A percentile compares a stretch with the other conserved stretches of the same genome.
Conservation (phyloP, 371 early-diverging fungal genomes). For the Mortierella sp. region DNA sequence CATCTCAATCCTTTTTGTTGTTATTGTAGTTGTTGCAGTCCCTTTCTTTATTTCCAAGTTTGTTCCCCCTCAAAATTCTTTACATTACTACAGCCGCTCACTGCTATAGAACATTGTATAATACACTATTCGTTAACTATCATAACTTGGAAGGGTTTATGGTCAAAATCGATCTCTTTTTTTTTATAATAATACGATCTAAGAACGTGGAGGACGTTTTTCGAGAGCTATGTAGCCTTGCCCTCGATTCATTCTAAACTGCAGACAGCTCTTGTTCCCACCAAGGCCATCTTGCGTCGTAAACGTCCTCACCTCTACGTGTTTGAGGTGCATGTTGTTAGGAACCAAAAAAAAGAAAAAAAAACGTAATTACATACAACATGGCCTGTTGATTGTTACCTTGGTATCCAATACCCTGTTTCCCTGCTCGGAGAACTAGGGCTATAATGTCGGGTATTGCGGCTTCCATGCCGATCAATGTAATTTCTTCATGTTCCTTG, state of each 20-base stretch:
- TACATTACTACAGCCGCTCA: background rate
- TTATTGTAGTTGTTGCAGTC: background rate
- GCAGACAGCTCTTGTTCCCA: constrained; percentile 56
- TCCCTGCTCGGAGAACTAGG: constrained; percentile 47
- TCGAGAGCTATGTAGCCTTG: constrained; percentile 44
- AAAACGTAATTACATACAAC: background rate
- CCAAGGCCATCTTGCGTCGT: constrained; percentile 54
- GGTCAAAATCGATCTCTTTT: background rate
- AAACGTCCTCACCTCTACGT: constrained; percentile 48
- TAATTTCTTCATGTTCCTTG: constrained; percentile 51
- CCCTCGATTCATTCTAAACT: constrained; percentile 45
- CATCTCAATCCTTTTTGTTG: background rate
- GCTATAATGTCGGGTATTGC: constrained; percentile 52
- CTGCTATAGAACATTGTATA: background rate
- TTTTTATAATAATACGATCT: background rate
- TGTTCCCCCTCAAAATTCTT: background rate
- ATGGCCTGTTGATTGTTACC: constrained; percentile 15
- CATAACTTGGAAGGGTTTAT: background rate
- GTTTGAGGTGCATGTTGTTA: background rate
- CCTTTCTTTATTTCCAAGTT: background rate
- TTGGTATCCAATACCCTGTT: constrained; percentile 49
- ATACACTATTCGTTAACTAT: constrained; percentile 1
- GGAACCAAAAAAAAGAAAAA: background rate
- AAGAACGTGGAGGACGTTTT: constrained; percentile 40
- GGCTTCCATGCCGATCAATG: constrained; percentile 54